Percentiles rank a stretch among this genome's conserved stretches.
Conservation (phyloP, 2,329 filamentous ascomycete genomes). For the Fusarium sarcochroum region DNA sequence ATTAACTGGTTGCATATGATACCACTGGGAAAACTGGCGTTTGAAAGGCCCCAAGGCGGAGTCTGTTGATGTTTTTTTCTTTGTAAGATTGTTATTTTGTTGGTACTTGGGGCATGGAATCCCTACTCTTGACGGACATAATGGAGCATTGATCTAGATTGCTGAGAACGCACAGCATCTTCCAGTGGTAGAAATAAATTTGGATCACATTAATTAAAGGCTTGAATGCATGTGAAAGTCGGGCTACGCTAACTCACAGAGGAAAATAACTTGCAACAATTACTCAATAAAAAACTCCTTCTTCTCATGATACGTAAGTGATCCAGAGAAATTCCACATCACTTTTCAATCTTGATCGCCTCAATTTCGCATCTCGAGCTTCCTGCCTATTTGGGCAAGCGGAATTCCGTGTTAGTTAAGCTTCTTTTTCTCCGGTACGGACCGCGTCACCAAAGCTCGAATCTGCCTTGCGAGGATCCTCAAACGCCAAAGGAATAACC, state of each 20-base stretch:
- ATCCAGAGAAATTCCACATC: background rate
- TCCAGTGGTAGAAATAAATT: constrained; percentile 21
- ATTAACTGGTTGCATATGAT: constrained; percentile 16
- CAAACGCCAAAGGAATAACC: constrained; percentile 22
- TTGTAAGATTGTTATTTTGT: background rate
- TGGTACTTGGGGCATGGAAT: constrained; percentile 14
- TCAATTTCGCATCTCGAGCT: constrained; percentile 28
- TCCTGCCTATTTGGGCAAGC: constrained; percentile 31
- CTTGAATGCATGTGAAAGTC: background rate
- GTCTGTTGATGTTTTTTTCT: background rate
- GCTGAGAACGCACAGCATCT: background rate
- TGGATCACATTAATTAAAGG: background rate
- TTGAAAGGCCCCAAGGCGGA: constrained; percentile 6
- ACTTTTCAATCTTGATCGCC: constrained; percentile 3
- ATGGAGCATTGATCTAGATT: background rate
- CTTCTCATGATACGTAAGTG: background rate
- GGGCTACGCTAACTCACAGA: background rate
- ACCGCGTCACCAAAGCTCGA: constrained; percentile 22
- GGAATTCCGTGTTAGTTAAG: constrained; percentile 19
- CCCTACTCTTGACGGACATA: constrained; percentile 29
- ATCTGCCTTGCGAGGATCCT: constrained; percentile 38
- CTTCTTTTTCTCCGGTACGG: constrained; percentile 33
- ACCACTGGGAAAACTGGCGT: constrained; percentile 25
- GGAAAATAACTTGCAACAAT: background rate
- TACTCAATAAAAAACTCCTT: constrained; percentile 10